Evolutionary conservation across 2,329 filamentous ascomycete species (phyloP), one percentile per base, ranked within the genome.

Genomic region (Acrocalymma vagum): DNA sequence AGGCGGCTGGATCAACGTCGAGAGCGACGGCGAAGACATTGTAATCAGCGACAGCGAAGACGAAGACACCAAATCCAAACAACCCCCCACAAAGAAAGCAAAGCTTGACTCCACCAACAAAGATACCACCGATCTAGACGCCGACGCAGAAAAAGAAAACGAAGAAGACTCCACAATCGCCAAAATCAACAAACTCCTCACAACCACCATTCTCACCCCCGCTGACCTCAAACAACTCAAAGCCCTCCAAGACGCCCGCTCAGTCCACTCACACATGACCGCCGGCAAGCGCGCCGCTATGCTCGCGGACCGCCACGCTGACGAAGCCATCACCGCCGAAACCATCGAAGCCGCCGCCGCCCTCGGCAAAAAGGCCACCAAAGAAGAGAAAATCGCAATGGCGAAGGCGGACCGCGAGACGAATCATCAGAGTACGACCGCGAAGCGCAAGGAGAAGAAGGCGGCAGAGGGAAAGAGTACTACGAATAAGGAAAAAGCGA

Each of bases 401-500:
- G 91, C 91, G 2, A 86, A 83, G 65, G 91, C 92, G 58, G 89
- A 90, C 64, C 90, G 92, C 72, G 86, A 86, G 1, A 83, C 85
- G 29, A 83, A 94, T 68, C 91, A 96, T 76, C 91, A 93, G 76
- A 88, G 84, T 50, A 94, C 89, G 38, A 85, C 90, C 51, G 91
- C 91, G 11, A 85, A 89, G 65, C 81, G 88, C 61, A 90, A 90
- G 78, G 84, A 90, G 68, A 90, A 92, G 79, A 95, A 95, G 81
- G 84, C 86, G 60, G 80, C 84, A 2, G 83, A 91, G 73, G 94
- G 94, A 62, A 97, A 97, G 84, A 95, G 89, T 68, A 92, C 90
- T 24, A 97, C 93, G 54, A 99, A 99, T 74, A 89, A 88, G 76
- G 94, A 99, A 78, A 99, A 99, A 83, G 84, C 88, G 27, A 80